These are phyloP conservation scores for Umbelopsis vinacea DNA, from an alignment of 192 early-diverging fungal species.

Conservation along the genomic window DNA sequence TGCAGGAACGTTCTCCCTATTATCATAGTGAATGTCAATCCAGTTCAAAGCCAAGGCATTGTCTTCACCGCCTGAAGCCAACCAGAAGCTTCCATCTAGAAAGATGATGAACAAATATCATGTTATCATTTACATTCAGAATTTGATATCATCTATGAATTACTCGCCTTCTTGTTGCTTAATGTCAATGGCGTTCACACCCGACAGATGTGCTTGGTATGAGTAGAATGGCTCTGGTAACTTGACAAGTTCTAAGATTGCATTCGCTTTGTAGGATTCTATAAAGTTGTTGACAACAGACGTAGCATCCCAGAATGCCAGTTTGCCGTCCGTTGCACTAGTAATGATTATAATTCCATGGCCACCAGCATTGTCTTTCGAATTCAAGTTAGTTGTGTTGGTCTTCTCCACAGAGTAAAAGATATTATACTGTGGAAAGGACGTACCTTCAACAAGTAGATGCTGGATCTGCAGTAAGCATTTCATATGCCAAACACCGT, in stretches of 20 bases:
- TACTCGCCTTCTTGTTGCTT: slow-evolving; percentile 22
- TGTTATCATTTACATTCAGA: neutral
- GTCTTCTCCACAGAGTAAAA: too few relatives aligned
- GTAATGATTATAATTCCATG: slow-evolving; percentile 55
- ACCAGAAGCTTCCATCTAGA: slow-evolving; percentile 27
- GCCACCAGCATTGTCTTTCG: slow-evolving; percentile 16
- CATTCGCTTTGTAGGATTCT: slow-evolving; percentile 27
- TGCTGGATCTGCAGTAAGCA: slow-evolving; percentile 68
- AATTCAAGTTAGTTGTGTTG: neutral
- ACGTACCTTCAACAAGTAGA: slow-evolving; percentile 34
- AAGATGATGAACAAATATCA: neutral
- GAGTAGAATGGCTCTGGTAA: slow-evolving; percentile 37
- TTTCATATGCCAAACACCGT: slow-evolving; percentile 58
- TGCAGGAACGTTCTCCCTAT: neutral
- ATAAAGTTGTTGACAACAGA: neutral
- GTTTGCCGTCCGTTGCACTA: slow-evolving; percentile 56
- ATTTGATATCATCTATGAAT: too few relatives aligned
- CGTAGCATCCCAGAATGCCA: slow-evolving; percentile 10
- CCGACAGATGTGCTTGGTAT: slow-evolving; percentile 57
- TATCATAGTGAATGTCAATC: slow-evolving; percentile 29
- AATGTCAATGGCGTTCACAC: slow-evolving; percentile 73
- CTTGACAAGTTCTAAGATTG: neutral
- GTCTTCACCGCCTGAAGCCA: slow-evolving; percentile 83
- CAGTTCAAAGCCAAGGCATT: slow-evolving; percentile 52
- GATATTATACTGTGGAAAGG: too few relatives aligned